Base-by-base conservation (phyloP, 148 eudicot species). In the Limonium bicolor region DNA sequence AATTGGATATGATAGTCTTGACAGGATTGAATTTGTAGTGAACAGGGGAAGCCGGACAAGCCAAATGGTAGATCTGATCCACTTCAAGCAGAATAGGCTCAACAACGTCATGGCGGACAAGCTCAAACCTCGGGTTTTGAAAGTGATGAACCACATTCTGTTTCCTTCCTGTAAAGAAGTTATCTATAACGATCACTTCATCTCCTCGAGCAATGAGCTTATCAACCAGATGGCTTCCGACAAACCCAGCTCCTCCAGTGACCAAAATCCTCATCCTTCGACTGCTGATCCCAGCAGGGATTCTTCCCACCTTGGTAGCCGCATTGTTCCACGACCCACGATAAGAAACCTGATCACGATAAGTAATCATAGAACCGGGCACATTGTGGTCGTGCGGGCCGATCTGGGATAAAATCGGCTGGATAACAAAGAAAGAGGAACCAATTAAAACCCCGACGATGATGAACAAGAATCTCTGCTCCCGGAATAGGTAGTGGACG, bases 1-100 rank as follows among this genome's bases (percentile, higher is more conserved):
- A n/a, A n/a, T n/a, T n/a, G 96, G 96, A 86, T 86, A 86, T 86
- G 51, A 86, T 86, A 12, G 96, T 86, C 63, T 87, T 87, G 68
- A 87, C 96, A 14, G 96, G 96, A 57, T 87, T 87, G 56, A 70
- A 70, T 54, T 87, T 87, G 70, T 87, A 87, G 54, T 87, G 96
- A 45, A 87, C 96, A 26, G 96, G 96, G 6, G 94, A 82, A 29
- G 96, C 96, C 38, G 96, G 96, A 73, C 96, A 87, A 53, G 96
- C 96, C 9, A 87, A 67, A 43, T 86, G 96, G 35, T 86, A 86
- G 73, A 86, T 86, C 84, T 81, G 96, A 62, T 86, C 96, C 33
- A 87, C 96, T 23, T 87, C 96, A 19, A 87, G 23, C 30, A 87
- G 56, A 1, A 87, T 46, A 0, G 96, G 96, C 66, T 87, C 96